Evolutionary conservation across 129 eudicot species (phyloP).

Genomic region (Mikania micrantha): DNA sequence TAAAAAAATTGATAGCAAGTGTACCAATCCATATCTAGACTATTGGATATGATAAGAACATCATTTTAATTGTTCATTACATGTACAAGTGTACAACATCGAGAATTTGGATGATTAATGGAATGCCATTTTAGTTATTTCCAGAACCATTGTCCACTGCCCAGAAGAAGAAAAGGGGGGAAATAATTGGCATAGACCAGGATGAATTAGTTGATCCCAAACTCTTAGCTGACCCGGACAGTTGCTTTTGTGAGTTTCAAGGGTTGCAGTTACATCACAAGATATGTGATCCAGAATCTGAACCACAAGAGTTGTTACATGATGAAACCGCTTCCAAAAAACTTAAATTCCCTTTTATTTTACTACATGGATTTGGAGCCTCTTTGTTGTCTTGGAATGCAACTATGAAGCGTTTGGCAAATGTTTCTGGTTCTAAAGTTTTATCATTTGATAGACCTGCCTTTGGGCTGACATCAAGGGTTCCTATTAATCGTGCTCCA

Average conservation of each 20-base stretch:
- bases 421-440: constrained; percentile 53
- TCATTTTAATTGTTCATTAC: not conserved
- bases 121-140: constrained; percentile 30
- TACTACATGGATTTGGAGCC: constrained; percentile 95
- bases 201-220: constrained; percentile 73
- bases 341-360: constrained; percentile 53
- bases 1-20: not conserved
- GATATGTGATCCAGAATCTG: constrained; percentile 48
- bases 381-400: constrained; percentile 79
- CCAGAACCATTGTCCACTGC: constrained; percentile 40
- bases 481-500: constrained; percentile 23
- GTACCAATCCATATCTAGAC: not conserved
- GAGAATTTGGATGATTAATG: constrained; percentile 12
- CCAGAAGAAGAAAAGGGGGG: constrained; percentile 37
- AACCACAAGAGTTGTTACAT: constrained; percentile 25
- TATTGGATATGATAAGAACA: not conserved
- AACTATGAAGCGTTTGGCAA: constrained; percentile 70
- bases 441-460: constrained; percentile 97
- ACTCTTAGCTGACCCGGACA: constrained; percentile 73
- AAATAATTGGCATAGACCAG: constrained; percentile 70
- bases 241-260: constrained; percentile 83
- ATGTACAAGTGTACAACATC: constrained; percentile 1
- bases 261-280: constrained; percentile 87
- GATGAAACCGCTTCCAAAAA: constrained; percentile 32
- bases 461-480: constrained; percentile 89